A percentile compares a stretch with the other conserved stretches of the same genome.
Evolutionary conservation across 1,139 yeast genomes (phyloP).

Genomic region (Yamadazyma blattariae): DNA sequence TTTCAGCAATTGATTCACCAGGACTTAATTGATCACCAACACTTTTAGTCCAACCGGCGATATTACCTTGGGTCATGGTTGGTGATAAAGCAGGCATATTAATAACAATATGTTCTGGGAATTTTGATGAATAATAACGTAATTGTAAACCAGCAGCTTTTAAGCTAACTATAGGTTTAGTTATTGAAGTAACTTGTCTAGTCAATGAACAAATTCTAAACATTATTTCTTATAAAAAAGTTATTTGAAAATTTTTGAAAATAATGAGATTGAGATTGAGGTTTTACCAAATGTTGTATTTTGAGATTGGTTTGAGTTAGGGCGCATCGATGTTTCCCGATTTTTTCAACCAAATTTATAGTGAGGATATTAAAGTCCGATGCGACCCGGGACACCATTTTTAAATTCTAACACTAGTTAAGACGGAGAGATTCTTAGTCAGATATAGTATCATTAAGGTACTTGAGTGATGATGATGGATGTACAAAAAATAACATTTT

Average conservation of each 20-base stretch:
- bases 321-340: conserved; percentile 5
- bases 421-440: too few species aligned
- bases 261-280: too few species aligned
- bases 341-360: background rate
- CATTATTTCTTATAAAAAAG: conserved; percentile 1
- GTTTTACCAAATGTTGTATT: too few species aligned
- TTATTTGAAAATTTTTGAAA: background rate
- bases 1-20: conserved; percentile 94
- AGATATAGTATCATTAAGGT: too few species aligned
- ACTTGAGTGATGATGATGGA: too few species aligned
- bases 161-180: conserved; percentile 1
- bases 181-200: background rate
- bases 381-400: background rate
- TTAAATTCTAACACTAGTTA: too few species aligned
- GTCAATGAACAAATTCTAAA: conserved; percentile 2
- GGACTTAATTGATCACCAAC: conserved; percentile 86
- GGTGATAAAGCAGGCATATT: conserved; percentile 95
- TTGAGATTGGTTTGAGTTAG: conserved; percentile 1
- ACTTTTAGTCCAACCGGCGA: conserved; percentile 83
- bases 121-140: conserved; percentile 44
- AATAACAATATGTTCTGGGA: conserved; percentile 69
- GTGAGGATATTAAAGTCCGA: conserved; percentile 4
- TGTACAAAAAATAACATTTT: too few species aligned
- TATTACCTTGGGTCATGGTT: conserved; percentile 94
- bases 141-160: conserved; percentile 1